phyloP scores from a whole-genome alignment of 352 stramenopile species.

The Pythium volutum region DNA sequence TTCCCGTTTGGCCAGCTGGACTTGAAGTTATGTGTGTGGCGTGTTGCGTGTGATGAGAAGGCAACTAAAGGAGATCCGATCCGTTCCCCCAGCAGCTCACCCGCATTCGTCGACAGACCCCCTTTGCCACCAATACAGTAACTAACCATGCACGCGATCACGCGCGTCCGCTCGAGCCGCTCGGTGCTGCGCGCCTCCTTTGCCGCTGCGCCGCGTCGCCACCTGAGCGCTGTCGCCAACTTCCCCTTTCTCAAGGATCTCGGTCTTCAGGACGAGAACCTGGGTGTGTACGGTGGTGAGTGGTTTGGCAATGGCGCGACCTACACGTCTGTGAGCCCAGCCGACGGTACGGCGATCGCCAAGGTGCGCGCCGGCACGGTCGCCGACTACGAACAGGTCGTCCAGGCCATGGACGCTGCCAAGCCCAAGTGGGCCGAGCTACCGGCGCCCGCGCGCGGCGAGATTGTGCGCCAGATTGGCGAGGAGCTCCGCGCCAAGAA shows the following conservation, averaged over 20 bases:
- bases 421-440: slow-evolving; percentile 85
- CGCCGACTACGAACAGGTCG: slow-evolving; percentile 82
- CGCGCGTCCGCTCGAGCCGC: slow-evolving; percentile 11
- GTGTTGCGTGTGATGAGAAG: slow-evolving; percentile 17
- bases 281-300: slow-evolving; percentile 81
- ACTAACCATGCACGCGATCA: slow-evolving; percentile 20
- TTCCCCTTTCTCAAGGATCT: slow-evolving; percentile 82
- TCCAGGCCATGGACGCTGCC: slow-evolving; percentile 77
- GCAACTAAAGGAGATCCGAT: background rate
- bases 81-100: background rate
- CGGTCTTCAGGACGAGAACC: slow-evolving; percentile 79
- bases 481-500: slow-evolving; percentile 88
- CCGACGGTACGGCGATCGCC: slow-evolving; percentile 80
- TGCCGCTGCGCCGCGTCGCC: slow-evolving; percentile 21
- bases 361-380: slow-evolving; percentile 78
- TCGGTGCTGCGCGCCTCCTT: slow-evolving; percentile 1
- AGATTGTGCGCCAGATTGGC: slow-evolving; percentile 92
- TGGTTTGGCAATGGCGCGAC: slow-evolving; percentile 85
- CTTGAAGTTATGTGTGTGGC: slow-evolving; percentile 21
- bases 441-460: slow-evolving; percentile 83
- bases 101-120: slow-evolving; percentile 30
- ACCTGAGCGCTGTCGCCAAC: slow-evolving; percentile 43
- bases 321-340: slow-evolving; percentile 83
- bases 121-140: background rate
- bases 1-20: slow-evolving; percentile 5